A percentile compares a stretch with the other conserved stretches of the same genome.
Evolutionary conservation across 2,329 filamentous ascomycete genomes (phyloP).

Genomic region (Xylaria sp.): DNA sequence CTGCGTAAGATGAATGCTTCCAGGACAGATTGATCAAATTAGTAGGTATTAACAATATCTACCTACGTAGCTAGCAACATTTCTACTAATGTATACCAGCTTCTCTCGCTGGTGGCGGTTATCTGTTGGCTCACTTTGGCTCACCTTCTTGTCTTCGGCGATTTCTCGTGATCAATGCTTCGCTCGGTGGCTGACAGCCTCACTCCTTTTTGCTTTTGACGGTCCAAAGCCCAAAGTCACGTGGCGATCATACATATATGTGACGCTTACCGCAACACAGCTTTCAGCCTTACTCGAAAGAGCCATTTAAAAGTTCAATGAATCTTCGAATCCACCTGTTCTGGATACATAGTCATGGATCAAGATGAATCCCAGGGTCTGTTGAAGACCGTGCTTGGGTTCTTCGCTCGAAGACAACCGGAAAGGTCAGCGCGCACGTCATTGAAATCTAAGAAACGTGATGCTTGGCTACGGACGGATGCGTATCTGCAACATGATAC

Average conservation of each 20-base stretch:
- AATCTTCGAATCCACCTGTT: not conserved
- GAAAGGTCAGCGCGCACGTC: not conserved
- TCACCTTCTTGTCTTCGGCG: conserved; percentile 1
- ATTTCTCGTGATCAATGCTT: conserved; percentile 2
- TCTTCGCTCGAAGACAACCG: conserved; percentile 17
- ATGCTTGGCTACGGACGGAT: conserved; percentile 19
- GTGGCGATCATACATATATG: not conserved
- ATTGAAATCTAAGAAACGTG: conserved; percentile 3
- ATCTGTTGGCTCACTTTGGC: not conserved
- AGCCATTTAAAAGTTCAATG: too few relatives aligned
- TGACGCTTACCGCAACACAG: too few relatives aligned
- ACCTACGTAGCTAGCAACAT: not conserved
- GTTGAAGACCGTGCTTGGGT: conserved; percentile 1
- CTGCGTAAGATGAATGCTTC: conserved; percentile 8
- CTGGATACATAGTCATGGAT: not conserved
- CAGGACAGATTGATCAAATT: conserved; percentile 2
- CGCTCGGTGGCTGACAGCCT: not conserved
- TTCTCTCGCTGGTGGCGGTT: not conserved
- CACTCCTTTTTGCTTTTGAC: conserved; percentile 5
- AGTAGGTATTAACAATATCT: conserved; percentile 1
- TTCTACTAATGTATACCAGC: not conserved
- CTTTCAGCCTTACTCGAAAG: too few relatives aligned
- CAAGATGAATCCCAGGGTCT: conserved; percentile 12
- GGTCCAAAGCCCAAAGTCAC: conserved; percentile 4
- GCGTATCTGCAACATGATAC: conserved; percentile 15